These are phyloP conservation scores for Leptographium lundbergii DNA, from an alignment of 2,329 filamentous ascomycete species.

Conservation along the genomic window DNA sequence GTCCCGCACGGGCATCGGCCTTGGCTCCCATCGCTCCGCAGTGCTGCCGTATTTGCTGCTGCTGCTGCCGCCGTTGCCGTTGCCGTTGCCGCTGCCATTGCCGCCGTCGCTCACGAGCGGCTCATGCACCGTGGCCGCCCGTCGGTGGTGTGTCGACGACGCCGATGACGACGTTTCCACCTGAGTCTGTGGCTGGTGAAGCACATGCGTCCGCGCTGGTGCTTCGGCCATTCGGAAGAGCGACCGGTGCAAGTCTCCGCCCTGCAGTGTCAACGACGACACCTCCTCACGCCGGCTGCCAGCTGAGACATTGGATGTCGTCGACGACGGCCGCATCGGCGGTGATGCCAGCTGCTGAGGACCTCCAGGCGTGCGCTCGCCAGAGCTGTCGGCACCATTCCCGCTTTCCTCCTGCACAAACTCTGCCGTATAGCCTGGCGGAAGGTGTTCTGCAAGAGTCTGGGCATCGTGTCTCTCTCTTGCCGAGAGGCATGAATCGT, in stretches of 20 bases:
- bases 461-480: constrained; percentile 7
- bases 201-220: constrained; percentile 24
- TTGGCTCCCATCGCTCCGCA: constrained; percentile 10
- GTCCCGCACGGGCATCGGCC: constrained; percentile 10
- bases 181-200: not conserved
- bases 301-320: not conserved
- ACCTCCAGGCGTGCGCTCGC: not conserved
- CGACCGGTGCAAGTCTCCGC: constrained; percentile 67
- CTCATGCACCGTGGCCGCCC: constrained; percentile 56
- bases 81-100: not conserved
- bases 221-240: constrained; percentile 58
- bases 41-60: constrained; percentile 12
- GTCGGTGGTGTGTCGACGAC: constrained; percentile 19
- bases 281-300: constrained; percentile 21
- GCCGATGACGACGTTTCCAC: not conserved
- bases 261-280: constrained; percentile 59
- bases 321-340: not conserved
- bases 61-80: not conserved
- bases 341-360: not conserved
- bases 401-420: constrained; percentile 11
- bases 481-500: not conserved
- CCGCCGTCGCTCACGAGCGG: constrained; percentile 14
- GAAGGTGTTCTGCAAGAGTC: constrained; percentile 21
- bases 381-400: not conserved
- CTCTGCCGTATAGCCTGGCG: constrained; percentile 21